phyloP scores from a whole-genome alignment of 1,284 basidiomycete species.

The Ceratobasidium theobromae region DNA sequence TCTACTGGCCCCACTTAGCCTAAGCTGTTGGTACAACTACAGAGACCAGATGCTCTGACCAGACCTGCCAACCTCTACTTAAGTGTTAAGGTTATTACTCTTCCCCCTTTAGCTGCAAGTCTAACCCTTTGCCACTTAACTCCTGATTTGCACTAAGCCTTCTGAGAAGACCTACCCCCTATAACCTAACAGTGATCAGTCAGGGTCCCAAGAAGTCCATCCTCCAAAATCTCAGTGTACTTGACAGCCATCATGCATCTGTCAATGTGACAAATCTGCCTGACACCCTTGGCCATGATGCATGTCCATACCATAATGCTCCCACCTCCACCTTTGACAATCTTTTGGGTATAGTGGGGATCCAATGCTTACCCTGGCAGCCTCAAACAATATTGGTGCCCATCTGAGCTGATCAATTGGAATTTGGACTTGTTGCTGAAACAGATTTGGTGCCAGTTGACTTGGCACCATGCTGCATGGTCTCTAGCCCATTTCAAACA shows the following conservation, averaged over 20 bases:
- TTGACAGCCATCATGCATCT: slow-evolving; percentile 39
- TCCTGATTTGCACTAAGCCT: too few species aligned
- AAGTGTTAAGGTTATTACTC: too few species aligned
- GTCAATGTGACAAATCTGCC: slow-evolving; percentile 39
- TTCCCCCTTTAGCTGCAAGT: too few species aligned
- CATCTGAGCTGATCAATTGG: slow-evolving; percentile 41
- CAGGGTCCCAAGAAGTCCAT: slow-evolving; percentile 41
- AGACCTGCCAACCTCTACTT: too few species aligned
- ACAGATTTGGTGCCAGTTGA: slow-evolving; percentile 36
- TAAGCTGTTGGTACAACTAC: too few species aligned
- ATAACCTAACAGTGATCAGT: too few species aligned
- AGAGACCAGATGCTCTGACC: too few species aligned
- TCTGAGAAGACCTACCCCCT: too few species aligned
- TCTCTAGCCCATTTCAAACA: slow-evolving; percentile 8
- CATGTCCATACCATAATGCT: slow-evolving; percentile 37
- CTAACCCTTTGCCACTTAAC: too few species aligned
- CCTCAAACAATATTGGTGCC: slow-evolving; percentile 38
- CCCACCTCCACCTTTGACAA: slow-evolving; percentile 41
- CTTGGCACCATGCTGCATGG: not conserved
- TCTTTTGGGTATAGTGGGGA: slow-evolving; percentile 35
- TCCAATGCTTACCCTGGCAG: slow-evolving; percentile 36
- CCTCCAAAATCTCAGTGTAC: slow-evolving; percentile 41
- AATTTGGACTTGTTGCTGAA: slow-evolving; percentile 41
- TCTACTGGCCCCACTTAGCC: too few species aligned
- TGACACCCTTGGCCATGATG: slow-evolving; percentile 39